Base-by-base conservation (phyloP, 768 basidiomycete genomes). In the Suillus decipiens region DNA sequence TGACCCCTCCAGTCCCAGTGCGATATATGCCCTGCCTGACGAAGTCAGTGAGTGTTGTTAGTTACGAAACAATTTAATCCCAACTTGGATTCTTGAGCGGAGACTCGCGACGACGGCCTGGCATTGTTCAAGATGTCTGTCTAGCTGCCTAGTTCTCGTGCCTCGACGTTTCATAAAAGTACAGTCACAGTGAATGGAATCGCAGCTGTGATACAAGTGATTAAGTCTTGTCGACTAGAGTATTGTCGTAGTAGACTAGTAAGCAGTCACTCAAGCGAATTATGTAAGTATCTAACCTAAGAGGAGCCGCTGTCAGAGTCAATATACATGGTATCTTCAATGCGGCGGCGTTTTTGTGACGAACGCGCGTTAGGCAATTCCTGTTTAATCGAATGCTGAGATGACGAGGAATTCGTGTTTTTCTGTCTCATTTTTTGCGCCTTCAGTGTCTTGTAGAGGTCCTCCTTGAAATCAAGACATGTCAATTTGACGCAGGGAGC, bases 1-100 rank as follows among this genome's bases (percentile, higher is more conserved):
- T 19, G 94, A 96, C 15, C 97, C 97, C 77, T 99, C 97, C 41
- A 99, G 87, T 24, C 97, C 97, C 22, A 99, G 85, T n/a, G 96
- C 95, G 24, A 97, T 77, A 72, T 88, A 86, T 17, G 89, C 82
- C 58, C 81, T 82, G 64, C 85, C 91, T 93, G 60, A 15, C 47
- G 34, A 39, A 47, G 56, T 71, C 56, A 71, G 39, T 57, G 56
- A 57, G 56, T 41, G 24, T 28, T 19, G 28, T 12, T 28, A 24
- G 68, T 54, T 41, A 69, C 58, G 50, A 62, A 54, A 69, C 45
- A 67, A 47, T 60, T 66, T 59, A 57, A 60, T 63, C 66, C 67
- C 59, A 64, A 79, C 78, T 73, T 31, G 74, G 79, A 42, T 64
- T 57, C 60, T 77, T 74, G 60, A 79, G 77, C 33, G 73, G 64